phyloP scores from a whole-genome alignment of 495 filamentous ascomycete species.

The Hypoxylon lienhwacheense region DNA sequence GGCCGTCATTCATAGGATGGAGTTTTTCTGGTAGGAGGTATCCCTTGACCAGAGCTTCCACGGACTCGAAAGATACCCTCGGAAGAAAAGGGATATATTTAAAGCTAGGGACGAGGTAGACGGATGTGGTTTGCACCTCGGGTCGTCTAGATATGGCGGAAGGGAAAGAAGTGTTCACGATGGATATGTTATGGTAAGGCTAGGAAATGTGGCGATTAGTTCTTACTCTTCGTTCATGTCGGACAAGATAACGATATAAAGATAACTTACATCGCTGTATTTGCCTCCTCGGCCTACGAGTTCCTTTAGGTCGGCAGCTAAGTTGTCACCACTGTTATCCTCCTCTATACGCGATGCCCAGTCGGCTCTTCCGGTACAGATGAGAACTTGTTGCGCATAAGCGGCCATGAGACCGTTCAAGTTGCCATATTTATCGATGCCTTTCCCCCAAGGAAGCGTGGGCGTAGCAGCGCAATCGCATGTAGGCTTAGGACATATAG shows the following conservation, averaged over 20 bases:
- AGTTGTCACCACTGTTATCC: slow-evolving; percentile 55
- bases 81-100: slow-evolving; percentile 75
- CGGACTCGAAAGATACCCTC: slow-evolving; percentile 50
- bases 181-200: slow-evolving; percentile 78
- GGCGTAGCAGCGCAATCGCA: slow-evolving; percentile 71
- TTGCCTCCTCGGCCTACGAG: slow-evolving; percentile 66
- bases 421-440: slow-evolving; percentile 70
- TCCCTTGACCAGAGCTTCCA: slow-evolving; percentile 59
- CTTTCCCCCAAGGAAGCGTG: slow-evolving; percentile 64
- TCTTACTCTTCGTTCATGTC: too few relatives aligned
- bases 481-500: slow-evolving; percentile 69
- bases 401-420: slow-evolving; percentile 73
- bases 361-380: slow-evolving; percentile 77
- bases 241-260: slow-evolving; percentile 16
- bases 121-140: slow-evolving; percentile 58
- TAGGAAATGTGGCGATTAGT: too few relatives aligned
- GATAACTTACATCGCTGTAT: slow-evolving; percentile 72
- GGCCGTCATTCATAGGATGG: slow-evolving; percentile 57
- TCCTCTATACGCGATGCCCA: slow-evolving; percentile 75
- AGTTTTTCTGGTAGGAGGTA: slow-evolving; percentile 61
- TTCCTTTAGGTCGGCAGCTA: slow-evolving; percentile 71
- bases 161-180: slow-evolving; percentile 70
- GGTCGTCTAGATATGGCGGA: slow-evolving; percentile 45
- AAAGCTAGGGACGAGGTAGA: slow-evolving; percentile 76
- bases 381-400: slow-evolving; percentile 81